phyloP scores from a whole-genome alignment of 2,329 filamentous ascomycete species.

The Cyclaneusma minus region DNA sequence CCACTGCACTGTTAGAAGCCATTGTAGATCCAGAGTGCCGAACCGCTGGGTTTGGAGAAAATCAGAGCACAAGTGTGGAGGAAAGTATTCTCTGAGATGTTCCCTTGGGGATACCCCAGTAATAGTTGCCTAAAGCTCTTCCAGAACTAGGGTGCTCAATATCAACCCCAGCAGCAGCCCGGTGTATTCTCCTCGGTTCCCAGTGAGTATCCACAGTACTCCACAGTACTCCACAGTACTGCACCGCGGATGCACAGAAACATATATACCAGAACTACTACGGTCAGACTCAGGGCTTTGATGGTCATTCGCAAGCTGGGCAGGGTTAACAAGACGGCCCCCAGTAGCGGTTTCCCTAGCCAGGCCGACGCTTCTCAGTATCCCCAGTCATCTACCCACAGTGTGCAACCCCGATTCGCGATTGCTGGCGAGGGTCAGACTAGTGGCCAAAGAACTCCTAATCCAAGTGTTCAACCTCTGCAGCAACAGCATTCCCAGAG shows the following conservation, averaged over 20 bases:
- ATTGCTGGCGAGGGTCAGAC: conserved; percentile 56
- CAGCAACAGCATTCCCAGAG: conserved; percentile 30
- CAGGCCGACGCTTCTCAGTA: conserved; percentile 51
- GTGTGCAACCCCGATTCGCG: conserved; percentile 41
- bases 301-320: conserved; percentile 29
- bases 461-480: conserved; percentile 48
- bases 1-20: too few species aligned
- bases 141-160: conserved; percentile 41
- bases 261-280: conserved; percentile 64
- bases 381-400: conserved; percentile 56
- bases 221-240: too few species aligned
- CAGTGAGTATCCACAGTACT: conserved; percentile 64
- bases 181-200: conserved; percentile 59
- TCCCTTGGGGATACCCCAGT: too few species aligned
- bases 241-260: conserved; percentile 60
- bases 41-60: too few species aligned
- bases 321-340: conserved; percentile 62
- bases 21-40: too few species aligned
- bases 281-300: conserved; percentile 42
- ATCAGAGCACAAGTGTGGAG: too few species aligned
- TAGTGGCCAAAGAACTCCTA: conserved; percentile 83
- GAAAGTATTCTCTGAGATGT: too few species aligned
- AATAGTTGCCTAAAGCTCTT: too few species aligned
- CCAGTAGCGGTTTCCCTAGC: conserved; percentile 60
- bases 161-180: conserved; percentile 39